Base-by-base conservation (phyloP, 2,329 filamentous ascomycete genomes). In the Xylaria digitata region DNA sequence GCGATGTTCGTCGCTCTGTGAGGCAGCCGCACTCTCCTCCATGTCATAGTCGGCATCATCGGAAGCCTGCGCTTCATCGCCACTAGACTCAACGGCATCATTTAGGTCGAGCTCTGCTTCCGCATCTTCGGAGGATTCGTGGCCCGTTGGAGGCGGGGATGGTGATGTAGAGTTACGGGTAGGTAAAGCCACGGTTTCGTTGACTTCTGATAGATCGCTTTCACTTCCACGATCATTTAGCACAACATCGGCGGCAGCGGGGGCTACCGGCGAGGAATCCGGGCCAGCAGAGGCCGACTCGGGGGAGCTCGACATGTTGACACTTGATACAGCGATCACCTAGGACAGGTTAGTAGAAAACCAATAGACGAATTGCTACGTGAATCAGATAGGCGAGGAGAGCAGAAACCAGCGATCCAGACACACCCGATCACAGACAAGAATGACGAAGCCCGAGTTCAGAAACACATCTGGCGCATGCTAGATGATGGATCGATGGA, bases 21-120 rank as follows among this genome's bases (percentile, higher is more conserved):
- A 79, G 46, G 80, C 81, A 76, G 80, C 87, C 69, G 82, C 81
- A 70, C 86, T 89, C 68, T 88, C 87, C 69, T 88, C 90, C 79
- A 90, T 89, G 76, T 93, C 92, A 76, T 92, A 97, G 79, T 97
- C 93, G 71, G 80, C 89, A 79, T 92, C 89, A 66, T 90, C 88
- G 5, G 86, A 89, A 67, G 81, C 86, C 68, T 87, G 83, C 26
- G 83, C 80, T 48, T 82, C 84, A 1, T 84, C 82, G 46, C 81
- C 82, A 64, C 84, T 82, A 77, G 75, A 77, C 52, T 80, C 81
- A 64, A 78, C 78, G 62, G 76, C 77, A 43, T 80, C 78, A 54
- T 75, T 73, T 21, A 75, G 65, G 58, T 79, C 78, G 48, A 69
- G 73, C 61, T 77, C 77, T 40, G 75, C 76, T 72, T 84, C 81